phyloP scores from a whole-genome alignment of 257 asterid genomes.

The Pogostemon cablin region DNA sequence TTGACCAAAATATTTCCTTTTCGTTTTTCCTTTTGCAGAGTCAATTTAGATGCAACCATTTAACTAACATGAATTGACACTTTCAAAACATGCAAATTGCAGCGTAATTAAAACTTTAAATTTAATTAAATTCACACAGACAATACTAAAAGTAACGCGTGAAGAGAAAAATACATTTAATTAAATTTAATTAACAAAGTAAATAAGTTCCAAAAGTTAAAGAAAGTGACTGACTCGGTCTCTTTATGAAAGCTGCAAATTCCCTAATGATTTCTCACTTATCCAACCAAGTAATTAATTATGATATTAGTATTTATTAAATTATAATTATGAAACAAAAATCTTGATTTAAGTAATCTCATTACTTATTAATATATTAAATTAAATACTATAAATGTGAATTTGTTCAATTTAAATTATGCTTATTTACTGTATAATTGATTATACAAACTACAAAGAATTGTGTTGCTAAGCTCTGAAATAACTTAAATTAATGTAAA shows the following conservation, averaged over 20 bases:
- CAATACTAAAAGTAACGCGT: conserved; percentile 4
- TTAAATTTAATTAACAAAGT: conserved; percentile 14
- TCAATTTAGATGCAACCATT: neutral
- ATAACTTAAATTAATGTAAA: too few species aligned
- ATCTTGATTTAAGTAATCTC: neutral
- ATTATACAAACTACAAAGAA: too few species aligned
- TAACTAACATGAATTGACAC: neutral
- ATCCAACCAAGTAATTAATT: neutral
- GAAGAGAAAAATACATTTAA: conserved; percentile 19
- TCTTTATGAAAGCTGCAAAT: conserved; percentile 21
- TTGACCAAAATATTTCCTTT: too few species aligned
- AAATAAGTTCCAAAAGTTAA: conserved; percentile 27
- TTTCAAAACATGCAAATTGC: too few species aligned
- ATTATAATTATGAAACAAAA: neutral
- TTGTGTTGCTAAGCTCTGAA: too few species aligned
- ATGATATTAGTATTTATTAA: too few species aligned
- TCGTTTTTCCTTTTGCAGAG: too few species aligned
- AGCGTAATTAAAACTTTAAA: neutral
- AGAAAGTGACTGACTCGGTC: conserved; percentile 26
- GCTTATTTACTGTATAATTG: too few species aligned
- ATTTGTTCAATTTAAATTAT: too few species aligned
- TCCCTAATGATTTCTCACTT: neutral
- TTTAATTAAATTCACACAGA: neutral
- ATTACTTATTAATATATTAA: too few species aligned
- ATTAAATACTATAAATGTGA: too few species aligned